Evolutionary conservation across 2,329 filamentous ascomycete genomes (phyloP).

Genomic region (Tolypocladium inflatum): DNA sequence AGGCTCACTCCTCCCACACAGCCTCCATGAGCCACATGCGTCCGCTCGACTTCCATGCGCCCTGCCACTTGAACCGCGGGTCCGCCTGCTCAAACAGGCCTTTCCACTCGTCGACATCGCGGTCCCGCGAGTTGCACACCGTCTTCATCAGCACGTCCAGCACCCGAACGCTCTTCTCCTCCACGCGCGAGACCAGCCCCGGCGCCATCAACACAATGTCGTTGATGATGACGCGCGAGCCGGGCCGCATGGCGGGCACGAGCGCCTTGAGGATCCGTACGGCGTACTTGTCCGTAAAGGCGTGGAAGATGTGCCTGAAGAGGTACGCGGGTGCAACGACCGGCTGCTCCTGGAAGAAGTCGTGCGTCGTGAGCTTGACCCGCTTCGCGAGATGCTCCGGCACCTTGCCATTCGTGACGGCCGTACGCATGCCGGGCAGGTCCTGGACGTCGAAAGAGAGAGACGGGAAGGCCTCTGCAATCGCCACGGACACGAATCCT

Average conservation of each 20-base stretch:
- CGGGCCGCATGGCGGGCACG: slow-evolving; percentile 37
- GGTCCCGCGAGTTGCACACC: slow-evolving; percentile 34
- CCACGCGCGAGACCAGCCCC: slow-evolving; percentile 18
- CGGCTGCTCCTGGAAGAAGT: slow-evolving; percentile 43
- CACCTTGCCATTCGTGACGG: slow-evolving; percentile 19
- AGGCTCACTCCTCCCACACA: slow-evolving; percentile 14
- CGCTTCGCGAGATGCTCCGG: slow-evolving; percentile 19
- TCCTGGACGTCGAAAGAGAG: slow-evolving; percentile 40
- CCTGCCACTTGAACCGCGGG: slow-evolving; percentile 25
- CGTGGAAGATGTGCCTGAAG: slow-evolving; percentile 46
- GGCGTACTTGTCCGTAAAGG: slow-evolving; percentile 40
- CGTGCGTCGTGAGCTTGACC: slow-evolving; percentile 33
- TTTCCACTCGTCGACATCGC: slow-evolving; percentile 31
- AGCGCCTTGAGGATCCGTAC: slow-evolving; percentile 33
- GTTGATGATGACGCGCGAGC: slow-evolving; percentile 31
- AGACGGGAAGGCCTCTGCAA: slow-evolving; percentile 12
- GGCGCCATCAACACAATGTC: slow-evolving; percentile 25
- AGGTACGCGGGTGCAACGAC: slow-evolving; percentile 42
- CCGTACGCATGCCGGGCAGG: slow-evolving; percentile 28
- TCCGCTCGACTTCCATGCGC: slow-evolving; percentile 13
- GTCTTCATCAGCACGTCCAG: slow-evolving; percentile 39
- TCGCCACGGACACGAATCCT: slow-evolving; percentile 12
- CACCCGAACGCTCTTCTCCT: slow-evolving; percentile 27
- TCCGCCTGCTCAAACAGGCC: slow-evolving; percentile 29
- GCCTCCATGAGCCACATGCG: slow-evolving; percentile 27